Percentiles rank a stretch among this genome's conserved stretches.
Evolutionary conservation across 139 green algal genomes (phyloP).

Genomic region (Chloropicon primus): DNA sequence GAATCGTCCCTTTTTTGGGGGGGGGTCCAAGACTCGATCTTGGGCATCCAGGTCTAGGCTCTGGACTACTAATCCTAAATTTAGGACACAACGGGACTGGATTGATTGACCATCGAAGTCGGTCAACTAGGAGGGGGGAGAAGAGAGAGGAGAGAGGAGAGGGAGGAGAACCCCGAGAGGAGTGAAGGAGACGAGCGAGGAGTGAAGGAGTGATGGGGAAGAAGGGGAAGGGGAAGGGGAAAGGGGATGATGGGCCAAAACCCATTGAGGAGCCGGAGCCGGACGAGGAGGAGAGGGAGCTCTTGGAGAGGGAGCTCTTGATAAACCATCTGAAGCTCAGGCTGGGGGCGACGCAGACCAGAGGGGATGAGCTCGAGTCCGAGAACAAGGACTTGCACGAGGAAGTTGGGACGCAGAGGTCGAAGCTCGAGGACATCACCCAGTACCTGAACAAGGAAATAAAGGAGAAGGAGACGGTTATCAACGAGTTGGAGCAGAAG

Average conservation of each 20-base stretch:
- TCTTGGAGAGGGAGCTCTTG: slow-evolving; percentile 57
- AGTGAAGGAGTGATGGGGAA: background rate
- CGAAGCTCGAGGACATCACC: background rate
- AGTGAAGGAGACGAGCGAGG: too few species aligned
- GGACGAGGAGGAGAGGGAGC: slow-evolving; percentile 41
- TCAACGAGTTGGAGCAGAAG: slow-evolving; percentile 21
- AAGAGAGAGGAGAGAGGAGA: background rate
- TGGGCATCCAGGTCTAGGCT: too few species aligned
- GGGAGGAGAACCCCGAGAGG: background rate
- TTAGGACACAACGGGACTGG: too few species aligned
- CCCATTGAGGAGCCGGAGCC: slow-evolving; percentile 10
- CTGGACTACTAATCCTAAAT: too few species aligned
- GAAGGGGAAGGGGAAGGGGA: background rate
- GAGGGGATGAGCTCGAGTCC: slow-evolving; percentile 25
- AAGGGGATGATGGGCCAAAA: background rate
- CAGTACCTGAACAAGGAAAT: background rate
- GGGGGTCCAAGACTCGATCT: too few species aligned
- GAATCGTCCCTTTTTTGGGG: too few species aligned
- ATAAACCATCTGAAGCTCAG: slow-evolving; percentile 53
- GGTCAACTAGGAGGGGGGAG: background rate
- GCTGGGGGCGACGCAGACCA: slow-evolving; percentile 46
- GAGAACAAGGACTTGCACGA: slow-evolving; percentile 44
- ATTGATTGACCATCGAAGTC: background rate
- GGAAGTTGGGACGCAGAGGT: slow-evolving; percentile 37
- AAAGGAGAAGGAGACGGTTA: slow-evolving; percentile 30